A percentile compares a stretch with the other conserved stretches of the same genome.
These are phyloP conservation scores for Aegle marmelos DNA, from an alignment of 345 rosid genomes.

Conservation along the genomic window DNA sequence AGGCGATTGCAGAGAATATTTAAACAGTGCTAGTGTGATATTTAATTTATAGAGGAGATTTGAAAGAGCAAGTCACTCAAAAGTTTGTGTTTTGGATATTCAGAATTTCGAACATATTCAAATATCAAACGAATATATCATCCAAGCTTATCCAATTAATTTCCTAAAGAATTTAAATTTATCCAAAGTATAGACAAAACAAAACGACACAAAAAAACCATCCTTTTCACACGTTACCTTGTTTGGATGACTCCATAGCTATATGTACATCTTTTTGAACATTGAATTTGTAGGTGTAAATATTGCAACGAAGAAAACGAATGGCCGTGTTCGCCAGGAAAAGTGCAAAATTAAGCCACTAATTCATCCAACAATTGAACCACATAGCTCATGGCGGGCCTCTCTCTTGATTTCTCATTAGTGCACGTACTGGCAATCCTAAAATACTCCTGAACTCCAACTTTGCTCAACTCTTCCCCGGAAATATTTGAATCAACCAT, in stretches of 20 bases:
- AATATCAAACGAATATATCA: neutral
- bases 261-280: neutral
- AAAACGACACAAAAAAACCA: neutral
- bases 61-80: too few species aligned
- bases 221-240: neutral
- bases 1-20: too few species aligned
- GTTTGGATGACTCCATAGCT: neutral
- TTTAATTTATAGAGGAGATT: too few species aligned
- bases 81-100: too few species aligned
- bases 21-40: too few species aligned
- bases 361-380: conserved; percentile 27
- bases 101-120: too few species aligned
- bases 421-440: conserved; percentile 59
- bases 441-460: conserved; percentile 46
- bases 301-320: neutral
- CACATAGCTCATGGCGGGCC: conserved; percentile 62
- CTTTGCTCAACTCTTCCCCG: conserved; percentile 27
- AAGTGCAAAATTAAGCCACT: conserved; percentile 4
- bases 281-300: neutral
- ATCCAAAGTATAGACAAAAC: neutral
- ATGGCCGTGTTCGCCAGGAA: neutral
- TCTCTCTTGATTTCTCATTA: conserved; percentile 33
- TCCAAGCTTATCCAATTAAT: neutral
- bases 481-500: conserved; percentile 41
- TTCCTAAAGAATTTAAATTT: neutral